Percentiles rank a stretch among this genome's conserved stretches.
phyloP scores from a whole-genome alignment of 805 yeast species.

The Candida ortonii region DNA sequence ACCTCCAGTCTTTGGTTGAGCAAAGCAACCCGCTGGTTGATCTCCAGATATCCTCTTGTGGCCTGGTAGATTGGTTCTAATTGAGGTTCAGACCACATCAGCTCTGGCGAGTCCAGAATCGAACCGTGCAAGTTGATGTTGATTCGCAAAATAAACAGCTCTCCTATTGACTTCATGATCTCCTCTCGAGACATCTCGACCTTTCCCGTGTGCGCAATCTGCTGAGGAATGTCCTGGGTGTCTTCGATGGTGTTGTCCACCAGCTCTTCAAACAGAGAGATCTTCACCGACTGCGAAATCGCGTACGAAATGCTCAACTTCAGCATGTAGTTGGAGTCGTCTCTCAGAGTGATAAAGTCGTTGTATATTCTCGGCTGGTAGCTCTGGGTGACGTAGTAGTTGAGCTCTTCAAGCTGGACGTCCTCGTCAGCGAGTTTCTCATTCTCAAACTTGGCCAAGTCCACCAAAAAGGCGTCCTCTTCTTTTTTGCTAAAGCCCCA shows the following conservation, averaged over 20 bases:
- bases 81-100: conserved; percentile 99
- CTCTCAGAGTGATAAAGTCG: conserved; percentile 90
- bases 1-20: conserved; percentile 92
- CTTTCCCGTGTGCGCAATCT: conserved; percentile 91
- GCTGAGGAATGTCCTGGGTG: conserved; percentile 95
- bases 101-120: conserved; percentile 92
- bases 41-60: conserved; percentile 91
- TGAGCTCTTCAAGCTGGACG: conserved; percentile 91
- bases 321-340: conserved; percentile 85
- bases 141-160: conserved; percentile 81
- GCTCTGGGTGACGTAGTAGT: conserved; percentile 87
- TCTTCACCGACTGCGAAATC: conserved; percentile 91
- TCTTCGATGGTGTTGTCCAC: conserved; percentile 97
- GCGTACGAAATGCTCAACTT: conserved; percentile 94
- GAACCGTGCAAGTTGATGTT: conserved; percentile 83
- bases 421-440: conserved; percentile 91
- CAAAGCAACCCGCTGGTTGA: conserved; percentile 87
- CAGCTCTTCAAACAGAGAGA: conserved; percentile 90
- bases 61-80: conserved; percentile 97
- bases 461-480: conserved; percentile 76
- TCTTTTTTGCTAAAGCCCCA: conserved; percentile 93
- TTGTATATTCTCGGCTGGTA: conserved; percentile 95
- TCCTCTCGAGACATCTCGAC: conserved; percentile 92
- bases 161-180: conserved; percentile 97
- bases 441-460: conserved; percentile 84